Evolutionary conservation across 306 rosid species (phyloP).

Genomic region (Lupinus albus): DNA sequence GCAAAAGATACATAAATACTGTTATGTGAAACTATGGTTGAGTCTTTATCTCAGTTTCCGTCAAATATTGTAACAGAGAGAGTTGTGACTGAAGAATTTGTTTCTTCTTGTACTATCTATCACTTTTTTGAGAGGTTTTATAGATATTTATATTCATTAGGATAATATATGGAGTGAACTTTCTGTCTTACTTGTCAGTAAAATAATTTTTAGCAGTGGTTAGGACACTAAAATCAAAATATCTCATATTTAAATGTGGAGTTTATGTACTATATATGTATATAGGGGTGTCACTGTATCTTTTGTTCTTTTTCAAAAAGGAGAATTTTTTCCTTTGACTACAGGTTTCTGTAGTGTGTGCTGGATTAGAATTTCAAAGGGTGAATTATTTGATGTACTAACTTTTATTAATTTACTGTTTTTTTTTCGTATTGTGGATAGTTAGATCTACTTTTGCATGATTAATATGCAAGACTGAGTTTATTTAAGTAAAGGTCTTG

Average conservation of each 20-base stretch:
- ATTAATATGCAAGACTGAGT: slow-evolving; percentile 46
- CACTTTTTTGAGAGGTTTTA: too few relatives aligned
- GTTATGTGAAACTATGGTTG: too few relatives aligned
- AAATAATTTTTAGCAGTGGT: too few relatives aligned
- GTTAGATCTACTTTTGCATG: slow-evolving; percentile 43
- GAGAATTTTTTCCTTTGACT: neutral
- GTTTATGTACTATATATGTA: too few relatives aligned
- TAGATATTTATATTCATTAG: too few relatives aligned
- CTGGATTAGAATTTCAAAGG: slow-evolving; percentile 13
- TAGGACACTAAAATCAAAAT: neutral
- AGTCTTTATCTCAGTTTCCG: too few relatives aligned
- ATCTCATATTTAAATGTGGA: too few relatives aligned
- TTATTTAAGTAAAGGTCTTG: slow-evolving; percentile 44
- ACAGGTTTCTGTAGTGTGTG: neutral
- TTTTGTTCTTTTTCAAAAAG: neutral
- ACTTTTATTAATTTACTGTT: neutral
- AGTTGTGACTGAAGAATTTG: too few relatives aligned
- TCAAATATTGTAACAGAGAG: too few relatives aligned
- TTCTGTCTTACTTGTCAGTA: too few relatives aligned
- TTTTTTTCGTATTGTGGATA: slow-evolving; percentile 12
- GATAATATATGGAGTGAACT: neutral
- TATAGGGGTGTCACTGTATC: neutral
- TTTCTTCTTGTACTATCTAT: too few relatives aligned
- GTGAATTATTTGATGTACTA: slow-evolving; percentile 11
- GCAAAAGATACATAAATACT: too few relatives aligned